Evolutionary conservation across 1,284 basidiomycete genomes (phyloP).

Genomic region (Melampsora americana): DNA sequence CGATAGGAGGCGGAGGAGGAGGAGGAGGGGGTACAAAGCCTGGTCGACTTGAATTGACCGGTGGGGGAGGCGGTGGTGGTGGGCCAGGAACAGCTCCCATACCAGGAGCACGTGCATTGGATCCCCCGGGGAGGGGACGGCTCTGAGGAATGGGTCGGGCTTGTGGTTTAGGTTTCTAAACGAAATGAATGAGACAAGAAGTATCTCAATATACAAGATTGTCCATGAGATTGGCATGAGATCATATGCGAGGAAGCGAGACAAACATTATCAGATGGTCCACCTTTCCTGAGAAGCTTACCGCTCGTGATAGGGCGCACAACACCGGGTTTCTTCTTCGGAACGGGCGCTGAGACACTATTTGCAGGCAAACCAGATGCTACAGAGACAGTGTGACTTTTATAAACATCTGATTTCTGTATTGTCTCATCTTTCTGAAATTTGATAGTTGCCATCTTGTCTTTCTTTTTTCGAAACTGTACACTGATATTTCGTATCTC

Average conservation of each 20-base stretch:
- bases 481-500: constrained; percentile 59
- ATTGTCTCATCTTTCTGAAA: constrained; percentile 85
- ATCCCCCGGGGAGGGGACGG: constrained; percentile 50
- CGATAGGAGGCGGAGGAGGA: constrained; percentile 27
- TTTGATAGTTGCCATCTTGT: constrained; percentile 84
- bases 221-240: background rate
- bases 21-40: constrained; percentile 45
- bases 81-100: constrained; percentile 52
- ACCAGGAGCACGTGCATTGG: constrained; percentile 49
- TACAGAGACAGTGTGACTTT: constrained; percentile 86
- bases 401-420: constrained; percentile 79
- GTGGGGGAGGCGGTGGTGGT: constrained; percentile 61
- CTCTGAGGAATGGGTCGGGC: constrained; percentile 50
- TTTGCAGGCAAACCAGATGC: constrained; percentile 78
- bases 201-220: constrained; percentile 54
- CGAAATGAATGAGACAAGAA: constrained; percentile 50
- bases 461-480: constrained; percentile 93
- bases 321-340: constrained; percentile 78
- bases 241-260: too few relatives aligned
- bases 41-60: constrained; percentile 37
- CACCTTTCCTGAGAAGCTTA: constrained; percentile 73
- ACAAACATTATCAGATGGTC: constrained; percentile 63
- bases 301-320: constrained; percentile 79
- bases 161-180: constrained; percentile 47
- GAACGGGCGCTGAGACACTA: constrained; percentile 76